Evolutionary conservation across 2,329 filamentous ascomycete genomes (phyloP), one percentile per base, ranked within the genome.

Genomic region (Diaporthe ilicicola): DNA sequence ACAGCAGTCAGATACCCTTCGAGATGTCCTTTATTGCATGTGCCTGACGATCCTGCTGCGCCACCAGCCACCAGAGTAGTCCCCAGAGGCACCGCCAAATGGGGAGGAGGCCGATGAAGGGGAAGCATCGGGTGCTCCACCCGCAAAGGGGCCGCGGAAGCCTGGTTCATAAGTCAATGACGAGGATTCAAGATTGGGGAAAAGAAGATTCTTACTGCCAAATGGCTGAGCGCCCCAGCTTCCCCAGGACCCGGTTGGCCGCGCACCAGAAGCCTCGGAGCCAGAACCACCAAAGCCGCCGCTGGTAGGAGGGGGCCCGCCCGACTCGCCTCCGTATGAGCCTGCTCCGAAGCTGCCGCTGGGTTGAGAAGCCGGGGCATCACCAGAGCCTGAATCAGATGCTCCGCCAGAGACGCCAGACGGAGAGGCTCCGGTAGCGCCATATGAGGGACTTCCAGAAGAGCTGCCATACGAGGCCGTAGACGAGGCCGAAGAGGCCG

Each of bases 211-310:
- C 61, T 51, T 51, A 65, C 61, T 22, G 4, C 53, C 53, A 15
- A 19, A 37, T 24, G 53, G 53, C 6, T 32, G 53, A 17, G 53
- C 29, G 17, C 53, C 53, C 53, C 53, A 55, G 53, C 53, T 55
- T 42, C 61, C 46, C 61, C 46, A 65, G 22, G 61, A 51, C 32
- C 44, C 61, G 32, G 44, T 65, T 2, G 61, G 61, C 9, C 48
- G 61, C 15, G 61, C 44, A 10, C 29, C 61, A 22, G 27, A n/a
- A 27, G 19, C 44, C 12, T 39, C 61, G 32, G 61, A 37, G 4
- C 61, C 29, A 3, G 24, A 42, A 2, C 56, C 56, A 44, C 39
- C 39, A 19, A 19, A 44, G 5, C 56, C 56, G 27, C 37, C 39
- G 15, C 17, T 46, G 29, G 61, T 37, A 15, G 24, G 44, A 19